Conservation (phyloP, 805 yeast species). For the Metschnikowia continentalis region DNA sequence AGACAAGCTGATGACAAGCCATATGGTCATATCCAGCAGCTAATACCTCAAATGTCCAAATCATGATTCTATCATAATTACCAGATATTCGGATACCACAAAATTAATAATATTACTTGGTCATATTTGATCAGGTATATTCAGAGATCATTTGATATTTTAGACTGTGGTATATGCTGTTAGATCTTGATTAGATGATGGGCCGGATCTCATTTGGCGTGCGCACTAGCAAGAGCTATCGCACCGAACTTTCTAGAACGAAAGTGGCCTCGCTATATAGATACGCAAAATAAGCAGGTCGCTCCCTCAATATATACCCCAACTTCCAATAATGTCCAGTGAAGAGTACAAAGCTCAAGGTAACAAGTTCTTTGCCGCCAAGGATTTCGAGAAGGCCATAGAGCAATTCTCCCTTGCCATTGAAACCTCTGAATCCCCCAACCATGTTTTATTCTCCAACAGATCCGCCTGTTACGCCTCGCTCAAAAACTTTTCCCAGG, state of each 20-base stretch:
- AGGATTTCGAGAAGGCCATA: constrained; percentile 76
- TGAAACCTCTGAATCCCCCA: constrained; percentile 73
- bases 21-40: no score
- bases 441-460: constrained; percentile 90
- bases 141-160: no score
- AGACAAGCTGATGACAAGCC: no score
- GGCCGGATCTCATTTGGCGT: background rate
- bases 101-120: no score
- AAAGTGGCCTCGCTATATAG: constrained; percentile 5
- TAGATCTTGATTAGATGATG: no score
- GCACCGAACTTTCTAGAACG: constrained; percentile 20
- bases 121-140: no score
- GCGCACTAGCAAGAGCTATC: background rate
- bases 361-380: constrained; percentile 85
- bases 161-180: no score
- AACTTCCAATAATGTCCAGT: constrained; percentile 44
- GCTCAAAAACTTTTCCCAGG: constrained; percentile 64
- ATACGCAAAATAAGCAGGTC: background rate
- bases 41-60: no score
- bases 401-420: constrained; percentile 84
- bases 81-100: no score
- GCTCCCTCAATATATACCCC: background rate
- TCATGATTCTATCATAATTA: no score
- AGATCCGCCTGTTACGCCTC: constrained; percentile 92
- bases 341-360: constrained; percentile 88